Evolutionary conservation across 2,329 filamentous ascomycete species (phyloP).

Genomic region (Ophiocordyceps australis): DNA sequence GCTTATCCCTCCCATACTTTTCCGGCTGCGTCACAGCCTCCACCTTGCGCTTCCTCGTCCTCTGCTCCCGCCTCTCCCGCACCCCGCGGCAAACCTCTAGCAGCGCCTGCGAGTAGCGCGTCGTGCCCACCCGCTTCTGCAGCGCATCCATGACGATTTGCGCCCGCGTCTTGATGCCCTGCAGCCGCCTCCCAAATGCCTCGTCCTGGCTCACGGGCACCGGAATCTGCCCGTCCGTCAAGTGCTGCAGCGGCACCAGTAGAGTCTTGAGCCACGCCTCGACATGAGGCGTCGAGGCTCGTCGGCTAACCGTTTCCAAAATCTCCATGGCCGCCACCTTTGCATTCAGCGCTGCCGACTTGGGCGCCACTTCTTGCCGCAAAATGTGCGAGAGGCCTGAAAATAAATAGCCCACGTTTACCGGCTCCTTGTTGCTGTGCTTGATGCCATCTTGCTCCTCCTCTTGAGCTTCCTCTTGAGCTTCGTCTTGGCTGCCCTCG

Average conservation of each 20-base stretch:
- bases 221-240: constrained; percentile 65
- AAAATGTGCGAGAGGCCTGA: constrained; percentile 62
- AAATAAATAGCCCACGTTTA: constrained; percentile 58
- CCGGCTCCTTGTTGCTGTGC: too few species aligned
- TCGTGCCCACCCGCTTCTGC: constrained; percentile 69
- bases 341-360: constrained; percentile 44
- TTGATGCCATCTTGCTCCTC: constrained; percentile 19
- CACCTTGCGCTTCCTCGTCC: constrained; percentile 74
- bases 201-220: constrained; percentile 54
- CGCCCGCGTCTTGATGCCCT: constrained; percentile 51
- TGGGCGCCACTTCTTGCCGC: constrained; percentile 53
- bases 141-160: constrained; percentile 65
- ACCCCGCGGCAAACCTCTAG: constrained; percentile 55
- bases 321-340: constrained; percentile 64
- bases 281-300: constrained; percentile 38
- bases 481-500: constrained; percentile 19
- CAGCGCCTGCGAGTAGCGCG: constrained; percentile 59
- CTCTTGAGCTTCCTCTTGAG: constrained; percentile 25
- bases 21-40: constrained; percentile 74
- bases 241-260: constrained; percentile 50
- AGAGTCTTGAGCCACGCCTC: constrained; percentile 42
- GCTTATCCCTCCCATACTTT: constrained; percentile 60
- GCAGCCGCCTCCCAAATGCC: constrained; percentile 49
- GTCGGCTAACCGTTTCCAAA: constrained; percentile 48
- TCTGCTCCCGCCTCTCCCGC: constrained; percentile 50